Base-by-base conservation (phyloP, 306 rosid genomes). In the Pyrus communis region DNA sequence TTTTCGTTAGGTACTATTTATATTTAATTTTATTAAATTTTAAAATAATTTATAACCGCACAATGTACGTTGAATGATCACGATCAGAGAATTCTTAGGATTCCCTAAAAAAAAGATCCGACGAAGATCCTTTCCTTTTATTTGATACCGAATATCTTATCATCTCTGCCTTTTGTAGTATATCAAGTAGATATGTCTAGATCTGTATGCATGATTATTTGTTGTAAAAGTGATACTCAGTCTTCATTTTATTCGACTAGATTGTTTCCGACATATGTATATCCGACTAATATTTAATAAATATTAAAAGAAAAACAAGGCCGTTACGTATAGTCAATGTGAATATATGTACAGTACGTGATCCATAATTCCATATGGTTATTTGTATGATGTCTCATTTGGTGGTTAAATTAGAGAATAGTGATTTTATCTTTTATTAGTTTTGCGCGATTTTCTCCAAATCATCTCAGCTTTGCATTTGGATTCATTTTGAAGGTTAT, bases 1-100 rank as follows among this genome's bases (percentile, higher is more conserved):
- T 45, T 45, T 45, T 45, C 0, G 0, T 45, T 45, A 45, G 0
- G 1, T 12, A 45, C 4, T 45, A 45, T 12, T 45, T 46, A 46
- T 46, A 46, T 46, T 13, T 13, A 46, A 12, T 46, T 45, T 42
- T 43, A 43, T 43, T 11, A 3, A 43, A 11, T 11, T 43, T 45
- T 45, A 0, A 45, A 46, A 46, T 46, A 0, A 46, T 46, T 46
- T 46, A 0, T 46, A 0, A 46, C 0, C 2, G 6, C 0, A 46
- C 0, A 15, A 45, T 45, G 0, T 1, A 46, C 2, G 0, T 13
- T 12, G 0, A 4, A 46, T 0, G 5, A 0, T 45, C 6, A 45
- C 0, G 2, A 45, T 45, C 5, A 45, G 0, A 3, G 0, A 3
- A 43, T 43, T 1, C 15, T 0, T 43, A 12, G 0, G 4, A 45